phyloP scores from a whole-genome alignment of 2,329 filamentous ascomycete genomes.

The Pseudogymnoascus sp. region DNA sequence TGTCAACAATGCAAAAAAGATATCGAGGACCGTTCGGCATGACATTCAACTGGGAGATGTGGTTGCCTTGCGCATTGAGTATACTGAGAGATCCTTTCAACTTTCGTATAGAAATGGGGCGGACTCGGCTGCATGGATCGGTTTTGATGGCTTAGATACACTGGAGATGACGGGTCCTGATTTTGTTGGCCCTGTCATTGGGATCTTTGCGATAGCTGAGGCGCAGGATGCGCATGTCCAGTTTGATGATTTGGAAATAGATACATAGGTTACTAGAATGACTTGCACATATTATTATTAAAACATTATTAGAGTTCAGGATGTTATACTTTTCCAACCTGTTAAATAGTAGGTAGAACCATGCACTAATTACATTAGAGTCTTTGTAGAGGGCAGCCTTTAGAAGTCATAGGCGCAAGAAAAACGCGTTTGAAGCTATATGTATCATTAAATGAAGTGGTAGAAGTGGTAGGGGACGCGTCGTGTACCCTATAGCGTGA shows the following conservation, averaged over 20 bases:
- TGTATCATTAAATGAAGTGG: no score
- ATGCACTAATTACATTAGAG: no score
- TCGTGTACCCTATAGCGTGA: no score
- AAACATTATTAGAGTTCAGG: no score
- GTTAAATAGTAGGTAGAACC: no score
- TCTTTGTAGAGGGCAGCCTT: no score
- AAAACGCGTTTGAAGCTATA: no score
- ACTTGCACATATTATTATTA: no score
- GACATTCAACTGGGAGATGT: not conserved
- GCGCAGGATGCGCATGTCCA: not conserved
- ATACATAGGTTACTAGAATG: conserved; percentile 7
- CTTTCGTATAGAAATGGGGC: conserved; percentile 10
- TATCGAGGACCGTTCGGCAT: not conserved
- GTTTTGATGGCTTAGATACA: conserved; percentile 20
- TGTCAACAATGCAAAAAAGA: conserved; percentile 17
- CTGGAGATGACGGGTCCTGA: conserved; percentile 28
- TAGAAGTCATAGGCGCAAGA: no score
- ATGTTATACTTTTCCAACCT: no score
- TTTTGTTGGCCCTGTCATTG: conserved; percentile 30
- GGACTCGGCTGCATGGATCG: conserved; percentile 11
- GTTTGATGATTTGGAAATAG: conserved; percentile 11
- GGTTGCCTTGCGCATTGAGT: conserved; percentile 10
- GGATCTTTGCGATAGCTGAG: conserved; percentile 21
- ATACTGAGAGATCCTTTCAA: not conserved
- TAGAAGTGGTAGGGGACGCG: no score